Percentiles rank a stretch among this genome's conserved stretches.
Evolutionary conservation across 345 rosid species (phyloP).

Genomic region (Pelargonium nanum): DNA sequence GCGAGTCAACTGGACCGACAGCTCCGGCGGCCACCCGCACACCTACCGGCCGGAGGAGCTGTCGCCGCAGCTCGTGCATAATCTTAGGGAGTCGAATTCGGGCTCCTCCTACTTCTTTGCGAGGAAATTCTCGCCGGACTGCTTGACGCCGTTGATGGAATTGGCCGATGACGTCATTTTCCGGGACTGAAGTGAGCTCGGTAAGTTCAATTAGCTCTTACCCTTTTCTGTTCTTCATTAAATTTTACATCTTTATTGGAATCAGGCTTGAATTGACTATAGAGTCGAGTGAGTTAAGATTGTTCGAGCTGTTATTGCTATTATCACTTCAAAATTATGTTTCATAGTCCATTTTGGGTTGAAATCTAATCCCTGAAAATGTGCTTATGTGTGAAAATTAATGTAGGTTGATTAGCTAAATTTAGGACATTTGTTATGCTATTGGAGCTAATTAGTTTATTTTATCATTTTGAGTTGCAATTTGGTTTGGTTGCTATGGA

Average conservation of each 20-base stretch:
- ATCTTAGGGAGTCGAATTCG: conserved; percentile 42
- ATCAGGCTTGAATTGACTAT: not conserved
- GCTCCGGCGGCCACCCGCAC: conserved; percentile 65
- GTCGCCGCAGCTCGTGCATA: conserved; percentile 31
- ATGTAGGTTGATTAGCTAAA: not conserved
- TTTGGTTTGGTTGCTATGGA: not conserved
- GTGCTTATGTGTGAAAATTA: not conserved
- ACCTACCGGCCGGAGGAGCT: conserved; percentile 39
- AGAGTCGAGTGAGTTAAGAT: too few species aligned
- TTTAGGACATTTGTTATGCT: not conserved
- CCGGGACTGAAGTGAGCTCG: conserved; percentile 34
- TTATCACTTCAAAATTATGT: too few species aligned
- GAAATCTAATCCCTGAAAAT: not conserved
- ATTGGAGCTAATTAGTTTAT: not conserved
- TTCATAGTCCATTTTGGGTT: not conserved
- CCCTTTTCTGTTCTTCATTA: not conserved
- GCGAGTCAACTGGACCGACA: conserved; percentile 75
- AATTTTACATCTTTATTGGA: not conserved
- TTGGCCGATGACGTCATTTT: conserved; percentile 54
- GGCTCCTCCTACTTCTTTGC: conserved; percentile 56
- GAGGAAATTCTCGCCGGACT: conserved; percentile 58
- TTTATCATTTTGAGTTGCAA: not conserved
- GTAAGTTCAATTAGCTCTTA: conserved; percentile 14
- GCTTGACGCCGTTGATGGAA: conserved; percentile 55
- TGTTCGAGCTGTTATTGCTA: too few species aligned